These are phyloP conservation scores for Paecilomyces sp. DNA, from an alignment of 2,329 filamentous ascomycete species.

Conservation along the genomic window DNA sequence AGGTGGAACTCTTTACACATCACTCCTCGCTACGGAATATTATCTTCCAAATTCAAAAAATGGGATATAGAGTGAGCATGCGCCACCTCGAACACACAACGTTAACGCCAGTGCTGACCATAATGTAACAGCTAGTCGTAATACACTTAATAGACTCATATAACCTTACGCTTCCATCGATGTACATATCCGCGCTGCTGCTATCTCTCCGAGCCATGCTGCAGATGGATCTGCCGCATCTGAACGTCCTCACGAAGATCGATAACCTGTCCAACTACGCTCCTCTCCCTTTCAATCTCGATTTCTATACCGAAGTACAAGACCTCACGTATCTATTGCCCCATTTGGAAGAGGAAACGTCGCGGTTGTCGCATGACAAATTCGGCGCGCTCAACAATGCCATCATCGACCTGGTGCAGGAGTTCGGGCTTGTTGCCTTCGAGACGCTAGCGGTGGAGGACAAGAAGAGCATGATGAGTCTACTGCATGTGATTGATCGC, in stretches of 20 bases:
- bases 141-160: slow-evolving; percentile 92
- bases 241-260: slow-evolving; percentile 97
- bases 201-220: slow-evolving; percentile 94
- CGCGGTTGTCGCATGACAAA: slow-evolving; percentile 62
- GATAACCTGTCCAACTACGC: slow-evolving; percentile 85
- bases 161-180: slow-evolving; percentile 82
- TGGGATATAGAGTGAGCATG: slow-evolving; percentile 75
- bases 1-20: slow-evolving; percentile 95
- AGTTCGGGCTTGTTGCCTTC: slow-evolving; percentile 83
- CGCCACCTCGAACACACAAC: slow-evolving; percentile 1
- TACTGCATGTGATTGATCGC: slow-evolving; percentile 82
- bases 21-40: slow-evolving; percentile 88
- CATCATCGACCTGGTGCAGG: slow-evolving; percentile 78
- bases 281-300: slow-evolving; percentile 85
- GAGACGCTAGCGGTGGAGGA: slow-evolving; percentile 95
- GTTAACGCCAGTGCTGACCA: slow-evolving; percentile 1
- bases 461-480: slow-evolving; percentile 91
- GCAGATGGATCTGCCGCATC: slow-evolving; percentile 91
- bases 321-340: slow-evolving; percentile 80
- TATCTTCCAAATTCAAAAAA: slow-evolving; percentile 81
- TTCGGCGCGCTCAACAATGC: slow-evolving; percentile 81
- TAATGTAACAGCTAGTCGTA: slow-evolving; percentile 65
- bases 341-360: slow-evolving; percentile 69
- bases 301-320: slow-evolving; percentile 96
- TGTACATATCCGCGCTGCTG: slow-evolving; percentile 91